Conservation (phyloP, 169 alveolate species). For the Theileria annulata region DNA sequence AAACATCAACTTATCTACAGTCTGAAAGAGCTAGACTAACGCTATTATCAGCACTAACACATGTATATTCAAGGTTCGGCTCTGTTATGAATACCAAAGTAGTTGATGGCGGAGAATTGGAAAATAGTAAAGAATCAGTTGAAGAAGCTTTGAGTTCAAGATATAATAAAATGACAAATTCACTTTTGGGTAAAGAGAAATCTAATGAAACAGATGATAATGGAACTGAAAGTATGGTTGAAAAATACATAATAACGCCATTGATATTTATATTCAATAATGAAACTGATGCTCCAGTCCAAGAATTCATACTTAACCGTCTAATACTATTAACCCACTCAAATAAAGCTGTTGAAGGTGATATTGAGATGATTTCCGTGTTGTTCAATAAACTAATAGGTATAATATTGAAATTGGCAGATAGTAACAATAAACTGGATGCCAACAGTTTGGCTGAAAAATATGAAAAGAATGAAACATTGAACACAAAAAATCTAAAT, state of each 20-base stretch:
- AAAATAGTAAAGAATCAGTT: background rate
- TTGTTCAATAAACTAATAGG: background rate
- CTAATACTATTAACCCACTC: background rate
- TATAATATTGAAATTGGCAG: background rate
- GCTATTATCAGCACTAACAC: slow-evolving; percentile 18
- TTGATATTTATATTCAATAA: slow-evolving; percentile 12
- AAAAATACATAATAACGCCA: slow-evolving; percentile 15
- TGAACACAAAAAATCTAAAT: background rate
- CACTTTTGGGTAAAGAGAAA: background rate
- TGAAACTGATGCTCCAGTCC: slow-evolving; percentile 1
- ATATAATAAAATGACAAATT: background rate
- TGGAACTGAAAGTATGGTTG: background rate
- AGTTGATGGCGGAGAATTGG: background rate
- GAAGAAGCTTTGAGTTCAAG: slow-evolving; percentile 3
- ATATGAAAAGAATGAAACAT: slow-evolving; percentile 9
- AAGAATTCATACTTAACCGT: slow-evolving; percentile 5
- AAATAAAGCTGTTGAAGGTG: background rate
- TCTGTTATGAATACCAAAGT: background rate
- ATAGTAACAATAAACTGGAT: background rate
- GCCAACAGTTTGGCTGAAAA: background rate
- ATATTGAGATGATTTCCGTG: background rate
- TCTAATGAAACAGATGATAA: slow-evolving; percentile 2
- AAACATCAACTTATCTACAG: slow-evolving; percentile 12
- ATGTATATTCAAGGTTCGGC: slow-evolving; percentile 4
- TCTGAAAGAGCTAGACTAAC: slow-evolving; percentile 21